A percentile compares a stretch with the other conserved stretches of the same genome.
phyloP scores from a whole-genome alignment of 1,284 basidiomycete genomes.

The Microbotryomycetes sp. region DNA sequence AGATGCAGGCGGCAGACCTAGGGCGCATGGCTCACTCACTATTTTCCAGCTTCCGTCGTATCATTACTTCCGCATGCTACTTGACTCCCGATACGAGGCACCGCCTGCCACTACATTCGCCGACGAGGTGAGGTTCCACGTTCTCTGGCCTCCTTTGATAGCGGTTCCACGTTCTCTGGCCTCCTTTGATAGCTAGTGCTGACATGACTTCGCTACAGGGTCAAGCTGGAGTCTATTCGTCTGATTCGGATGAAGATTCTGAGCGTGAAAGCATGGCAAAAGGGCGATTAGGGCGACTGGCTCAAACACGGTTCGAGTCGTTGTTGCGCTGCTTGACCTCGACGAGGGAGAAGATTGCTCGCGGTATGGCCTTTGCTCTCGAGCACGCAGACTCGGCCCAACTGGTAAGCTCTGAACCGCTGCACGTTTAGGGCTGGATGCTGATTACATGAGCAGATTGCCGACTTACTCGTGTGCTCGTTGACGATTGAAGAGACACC shows the following conservation, averaged over 20 bases:
- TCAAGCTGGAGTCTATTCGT: conserved; percentile 84
- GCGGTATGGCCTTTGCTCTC: conserved; percentile 90
- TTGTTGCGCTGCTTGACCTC: conserved; percentile 83
- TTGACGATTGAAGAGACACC: conserved; percentile 78
- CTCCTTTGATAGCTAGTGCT: conserved; percentile 30
- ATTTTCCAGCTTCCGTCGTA: conserved; percentile 63
- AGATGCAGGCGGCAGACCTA: too few species aligned
- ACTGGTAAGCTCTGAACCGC: conserved; percentile 50
- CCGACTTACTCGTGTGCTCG: conserved; percentile 76
- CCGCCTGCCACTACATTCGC: conserved; percentile 63
- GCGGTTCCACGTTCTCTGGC: neutral
- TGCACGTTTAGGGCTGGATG: too few species aligned
- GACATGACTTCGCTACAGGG: conserved; percentile 52
- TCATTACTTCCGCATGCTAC: conserved; percentile 67
- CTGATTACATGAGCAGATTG: conserved; percentile 53
- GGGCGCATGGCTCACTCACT: neutral
- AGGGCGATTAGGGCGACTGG: conserved; percentile 60
- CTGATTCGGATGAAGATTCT: conserved; percentile 88
- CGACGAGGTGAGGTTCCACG: conserved; percentile 57
- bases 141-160: conserved; percentile 33
- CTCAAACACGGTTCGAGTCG: conserved; percentile 73
- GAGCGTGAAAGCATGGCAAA: conserved; percentile 58
- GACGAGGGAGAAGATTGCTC: conserved; percentile 80
- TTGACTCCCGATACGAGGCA: conserved; percentile 57
- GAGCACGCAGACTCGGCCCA: conserved; percentile 84